A percentile compares a stretch with the other conserved stretches of the same genome.
phyloP scores from a whole-genome alignment of 331 rosid species.

The Rosa hybrid region DNA sequence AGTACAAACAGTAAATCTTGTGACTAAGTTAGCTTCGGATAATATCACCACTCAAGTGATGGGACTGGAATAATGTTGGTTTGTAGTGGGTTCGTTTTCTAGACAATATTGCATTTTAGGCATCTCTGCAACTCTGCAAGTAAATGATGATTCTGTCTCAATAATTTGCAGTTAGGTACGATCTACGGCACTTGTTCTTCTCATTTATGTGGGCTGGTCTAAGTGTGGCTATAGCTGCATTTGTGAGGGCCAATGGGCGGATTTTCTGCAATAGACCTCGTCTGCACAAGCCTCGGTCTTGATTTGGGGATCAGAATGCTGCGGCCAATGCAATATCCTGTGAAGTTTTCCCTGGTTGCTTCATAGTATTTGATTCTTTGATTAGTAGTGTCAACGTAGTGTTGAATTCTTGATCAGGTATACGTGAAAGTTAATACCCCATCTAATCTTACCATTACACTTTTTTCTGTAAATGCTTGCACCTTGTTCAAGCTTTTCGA shows the following conservation, averaged over 20 bases:
- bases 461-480: conserved; percentile 13
- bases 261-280: conserved; percentile 93
- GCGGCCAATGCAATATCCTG: conserved; percentile 28
- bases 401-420: conserved; percentile 23
- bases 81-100: background rate
- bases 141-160: conserved; percentile 11
- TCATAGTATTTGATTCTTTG: conserved; percentile 35
- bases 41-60: background rate
- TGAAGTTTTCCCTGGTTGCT: conserved; percentile 23
- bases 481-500: conserved; percentile 13
- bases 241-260: conserved; percentile 91
- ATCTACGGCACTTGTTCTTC: conserved; percentile 77
- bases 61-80: background rate
- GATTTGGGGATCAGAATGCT: conserved; percentile 23
- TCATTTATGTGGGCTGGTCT: conserved; percentile 87
- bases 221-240: conserved; percentile 71
- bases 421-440: conserved; percentile 20
- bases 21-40: background rate
- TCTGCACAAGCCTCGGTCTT: conserved; percentile 68
- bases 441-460: conserved; percentile 6
- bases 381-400: conserved; percentile 28
- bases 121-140: background rate
- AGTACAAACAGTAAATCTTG: conserved; percentile 23
- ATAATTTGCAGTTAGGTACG: conserved; percentile 60
- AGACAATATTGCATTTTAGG: background rate